Percentiles rank a stretch among this genome's conserved stretches.
phyloP scores from a whole-genome alignment of 176 grass and related monocot genomes.

The barley (Hordeum vulgare) region DNA sequence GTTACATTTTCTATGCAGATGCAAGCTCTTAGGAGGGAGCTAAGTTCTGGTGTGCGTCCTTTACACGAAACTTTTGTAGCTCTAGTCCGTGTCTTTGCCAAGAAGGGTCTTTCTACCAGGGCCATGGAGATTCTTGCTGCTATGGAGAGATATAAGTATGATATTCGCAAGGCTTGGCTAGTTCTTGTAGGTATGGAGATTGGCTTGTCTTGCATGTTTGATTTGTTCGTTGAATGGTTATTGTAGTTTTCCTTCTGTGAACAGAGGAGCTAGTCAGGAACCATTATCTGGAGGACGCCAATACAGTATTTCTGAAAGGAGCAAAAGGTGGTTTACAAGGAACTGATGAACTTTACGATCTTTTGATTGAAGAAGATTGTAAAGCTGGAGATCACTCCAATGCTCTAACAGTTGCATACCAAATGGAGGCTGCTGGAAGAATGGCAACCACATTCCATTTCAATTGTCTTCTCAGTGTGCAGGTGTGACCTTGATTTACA shows the following conservation, averaged over 20 bases:
- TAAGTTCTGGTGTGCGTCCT: slow-evolving; percentile 74
- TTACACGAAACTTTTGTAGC: slow-evolving; percentile 93
- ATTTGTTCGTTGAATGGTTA: slow-evolving; percentile 23
- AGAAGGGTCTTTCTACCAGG: slow-evolving; percentile 81
- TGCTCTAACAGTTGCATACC: slow-evolving; percentile 91
- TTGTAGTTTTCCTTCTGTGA: slow-evolving; percentile 25
- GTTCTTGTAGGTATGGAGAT: slow-evolving; percentile 77
- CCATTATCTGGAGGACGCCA: slow-evolving; percentile 72
- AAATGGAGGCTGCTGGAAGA: slow-evolving; percentile 98
- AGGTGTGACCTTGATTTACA: slow-evolving; percentile 50
- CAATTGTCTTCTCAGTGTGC: slow-evolving; percentile 97
- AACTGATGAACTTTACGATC: slow-evolving; percentile 77
- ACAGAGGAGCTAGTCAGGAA: slow-evolving; percentile 86
- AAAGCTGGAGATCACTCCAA: slow-evolving; percentile 95
- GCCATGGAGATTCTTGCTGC: slow-evolving; percentile 97
- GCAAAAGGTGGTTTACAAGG: slow-evolving; percentile 75
- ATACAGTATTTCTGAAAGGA: slow-evolving; percentile 93
- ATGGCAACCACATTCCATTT: slow-evolving; percentile 98
- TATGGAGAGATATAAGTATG: slow-evolving; percentile 93
- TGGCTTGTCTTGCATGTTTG: slow-evolving; percentile 1
- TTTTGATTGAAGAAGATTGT: slow-evolving; percentile 93
- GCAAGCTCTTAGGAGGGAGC: slow-evolving; percentile 91
- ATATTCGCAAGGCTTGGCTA: slow-evolving; percentile 88
- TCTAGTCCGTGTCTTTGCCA: slow-evolving; percentile 82
- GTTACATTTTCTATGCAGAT: slow-evolving; percentile 54